Evolutionary conservation across 176 grass and related monocot species (phyloP).

Genomic region (Rhipidocladum racemiflorum): DNA sequence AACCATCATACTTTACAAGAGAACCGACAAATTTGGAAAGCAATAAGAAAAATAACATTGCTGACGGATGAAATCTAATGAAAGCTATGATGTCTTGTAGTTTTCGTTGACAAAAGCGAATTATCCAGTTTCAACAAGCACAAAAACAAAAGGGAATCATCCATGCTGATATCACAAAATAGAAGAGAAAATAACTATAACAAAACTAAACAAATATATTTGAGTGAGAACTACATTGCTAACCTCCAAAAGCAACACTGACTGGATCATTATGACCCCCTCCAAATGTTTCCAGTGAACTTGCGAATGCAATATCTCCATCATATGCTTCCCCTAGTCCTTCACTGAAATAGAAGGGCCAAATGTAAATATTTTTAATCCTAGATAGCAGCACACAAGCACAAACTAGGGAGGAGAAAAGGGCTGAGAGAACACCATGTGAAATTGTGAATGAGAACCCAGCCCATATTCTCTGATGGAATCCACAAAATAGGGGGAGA

Average conservation of each 20-base stretch:
- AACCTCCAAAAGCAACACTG: conserved; percentile 96
- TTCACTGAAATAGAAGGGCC: conserved; percentile 52
- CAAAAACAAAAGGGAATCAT: neutral
- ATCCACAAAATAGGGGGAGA: neutral
- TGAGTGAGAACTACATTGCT: neutral
- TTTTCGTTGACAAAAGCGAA: neutral
- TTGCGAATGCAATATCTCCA: conserved; percentile 91
- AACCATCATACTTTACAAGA: conserved; percentile 4
- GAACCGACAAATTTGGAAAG: neutral
- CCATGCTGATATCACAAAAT: neutral
- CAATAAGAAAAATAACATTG: neutral
- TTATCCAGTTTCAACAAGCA: conserved; percentile 10
- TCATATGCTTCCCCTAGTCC: conserved; percentile 89
- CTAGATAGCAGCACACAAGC: neutral
- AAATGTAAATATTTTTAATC: conserved; percentile 11
- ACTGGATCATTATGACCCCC: conserved; percentile 93
- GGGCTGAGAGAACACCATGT: neutral
- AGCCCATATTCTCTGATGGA: neutral
- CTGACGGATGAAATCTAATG: neutral
- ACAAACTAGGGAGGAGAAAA: neutral
- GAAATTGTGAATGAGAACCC: neutral
- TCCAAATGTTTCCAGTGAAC: conserved; percentile 85
- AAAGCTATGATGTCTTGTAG: neutral
- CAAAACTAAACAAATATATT: neutral
- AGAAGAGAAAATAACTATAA: neutral